phyloP scores from a whole-genome alignment of 192 early-diverging fungal genomes.

The Coemansia sp. region DNA sequence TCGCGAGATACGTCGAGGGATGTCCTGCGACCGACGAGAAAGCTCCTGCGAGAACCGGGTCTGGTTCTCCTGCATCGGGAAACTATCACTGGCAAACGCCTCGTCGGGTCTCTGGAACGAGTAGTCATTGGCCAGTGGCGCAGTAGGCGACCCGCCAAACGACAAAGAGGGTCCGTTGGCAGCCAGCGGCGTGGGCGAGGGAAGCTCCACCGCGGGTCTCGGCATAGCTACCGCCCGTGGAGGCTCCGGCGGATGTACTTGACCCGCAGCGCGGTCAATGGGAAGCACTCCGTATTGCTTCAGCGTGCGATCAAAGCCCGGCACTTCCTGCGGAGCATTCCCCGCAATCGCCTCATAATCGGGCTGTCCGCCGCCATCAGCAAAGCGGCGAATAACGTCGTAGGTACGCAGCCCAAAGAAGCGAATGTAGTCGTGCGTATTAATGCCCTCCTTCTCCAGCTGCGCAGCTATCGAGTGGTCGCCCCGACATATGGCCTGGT shows the following conservation, averaged over 20 bases:
- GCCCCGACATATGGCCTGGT: constrained; percentile 74
- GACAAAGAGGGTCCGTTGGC: constrained; percentile 22
- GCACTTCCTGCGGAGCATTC: constrained; percentile 40
- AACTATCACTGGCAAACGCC: constrained; percentile 40
- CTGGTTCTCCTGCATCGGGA: constrained; percentile 52
- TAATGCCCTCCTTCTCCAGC: constrained; percentile 60
- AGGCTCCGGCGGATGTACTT: not conserved
- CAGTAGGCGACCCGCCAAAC: constrained; percentile 11
- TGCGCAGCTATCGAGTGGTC: constrained; percentile 69
- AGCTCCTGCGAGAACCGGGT: constrained; percentile 24
- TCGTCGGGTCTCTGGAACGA: constrained; percentile 50
- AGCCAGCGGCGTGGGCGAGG: constrained; percentile 4
- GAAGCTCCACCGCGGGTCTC: not conserved
- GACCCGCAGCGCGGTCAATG: constrained; percentile 20
- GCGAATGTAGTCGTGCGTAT: constrained; percentile 65
- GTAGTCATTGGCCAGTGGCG: constrained; percentile 22
- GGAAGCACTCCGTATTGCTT: constrained; percentile 28
- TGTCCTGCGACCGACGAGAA: constrained; percentile 33
- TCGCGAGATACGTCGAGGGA: constrained; percentile 3
- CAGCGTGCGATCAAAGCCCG: constrained; percentile 32
- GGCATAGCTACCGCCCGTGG: not conserved
- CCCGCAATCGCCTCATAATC: constrained; percentile 30
- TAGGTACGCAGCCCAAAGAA: constrained; percentile 78
- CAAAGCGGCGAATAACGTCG: constrained; percentile 62
- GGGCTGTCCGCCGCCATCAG: constrained; percentile 30